Base-by-base conservation (phyloP, 225 moss, liverwort and hornwort genomes). In the Physcomitrium patens region DNA sequence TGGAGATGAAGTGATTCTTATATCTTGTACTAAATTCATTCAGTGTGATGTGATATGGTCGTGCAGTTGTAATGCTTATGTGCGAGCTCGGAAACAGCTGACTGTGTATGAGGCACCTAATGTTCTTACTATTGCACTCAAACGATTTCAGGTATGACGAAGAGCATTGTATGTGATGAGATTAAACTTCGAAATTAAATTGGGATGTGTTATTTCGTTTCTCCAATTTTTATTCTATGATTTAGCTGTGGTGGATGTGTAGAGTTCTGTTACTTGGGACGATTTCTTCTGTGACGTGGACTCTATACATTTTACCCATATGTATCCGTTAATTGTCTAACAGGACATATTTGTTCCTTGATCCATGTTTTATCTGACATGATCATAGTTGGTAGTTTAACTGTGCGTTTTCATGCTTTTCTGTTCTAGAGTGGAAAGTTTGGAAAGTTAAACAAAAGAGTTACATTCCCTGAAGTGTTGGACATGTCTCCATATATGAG, bases 381-480 rank as follows among this genome's bases (percentile, higher is more conserved):
- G 7, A 26, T 12, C 1, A 12, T 20, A 24, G 17, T 14, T 15
- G 22, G 43, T 53, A 11, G 20, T 0, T 3, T 12, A 26, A 55
- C 3, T 19, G 11, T n/a, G 9, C 0, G 13, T 60, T 19, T 12
- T 15, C 5, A 26, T 60, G 0, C 3, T 49, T 60, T 48, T 19
- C 5, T 57, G 17, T 46, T 76, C 59, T 68, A 99, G 97, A 94
- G 89, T 80, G 99, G 99, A 49, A 99, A 99, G 56, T 99, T 99
- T 83, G 99, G 99, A 62, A 99, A 99, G 75, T 60, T 99, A 73
- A 99, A 99, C 74, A 99, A 99, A 84, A 90, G 93, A 60, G 93
- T 99, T 3, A 88, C 93, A 43, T 99, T 91, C 69, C 86, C 91
- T 18, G 90, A 95, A 57, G 74, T 84, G 8, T 67, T 99, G 49